Base-by-base conservation (phyloP, 805 yeast genomes). In the Saturnispora galanensis region DNA sequence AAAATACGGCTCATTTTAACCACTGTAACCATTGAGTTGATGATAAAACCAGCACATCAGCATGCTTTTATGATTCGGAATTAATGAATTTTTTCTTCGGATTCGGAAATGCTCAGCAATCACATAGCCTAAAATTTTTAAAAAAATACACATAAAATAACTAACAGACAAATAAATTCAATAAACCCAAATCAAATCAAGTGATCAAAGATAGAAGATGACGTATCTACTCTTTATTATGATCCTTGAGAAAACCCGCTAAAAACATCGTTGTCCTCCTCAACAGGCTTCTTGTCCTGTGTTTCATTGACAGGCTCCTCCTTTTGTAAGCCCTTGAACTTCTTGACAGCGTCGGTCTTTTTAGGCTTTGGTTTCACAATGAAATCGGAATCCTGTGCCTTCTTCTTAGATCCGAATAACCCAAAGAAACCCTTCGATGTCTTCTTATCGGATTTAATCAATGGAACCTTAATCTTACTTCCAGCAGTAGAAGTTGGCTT, bases 221-320 rank as follows among this genome's bases (percentile, higher is more conserved):
- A 13, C 16, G 11, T 37, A n/a, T 12, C 8, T 30, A 5, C 52
- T 62, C 5, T 12, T 21, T 21, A 9, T 32, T 30, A 42, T 13
- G 73, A 69, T 26, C 73, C 74, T 54, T 70, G 74, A n/a, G 70
- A 65, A 52, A 70, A 70, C 3, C 70, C 71, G 21, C 69, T 60
- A 48, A 70, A 70, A 2, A 71, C 68, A 35, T 52, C 55, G 29
- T 50, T 50, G 15, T 58, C 52, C 17, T 35, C 47, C 16, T 45
- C 42, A 21, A 41, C 41, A 21, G 26, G 26, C 26, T 21, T 21
- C 16, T n/a, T 32, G 2, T 36, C 51, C 7, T 49, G 47, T 18
- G 50, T 41, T 12, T 32, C 33, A 18, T 42, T 34, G 8, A 31
- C 26, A 9, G 31, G 42, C 9, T 64, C 56, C 16, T 37, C 42